Evolutionary conservation across 1,139 yeast species (phyloP).

Genomic region (Kodamaea arcana): DNA sequence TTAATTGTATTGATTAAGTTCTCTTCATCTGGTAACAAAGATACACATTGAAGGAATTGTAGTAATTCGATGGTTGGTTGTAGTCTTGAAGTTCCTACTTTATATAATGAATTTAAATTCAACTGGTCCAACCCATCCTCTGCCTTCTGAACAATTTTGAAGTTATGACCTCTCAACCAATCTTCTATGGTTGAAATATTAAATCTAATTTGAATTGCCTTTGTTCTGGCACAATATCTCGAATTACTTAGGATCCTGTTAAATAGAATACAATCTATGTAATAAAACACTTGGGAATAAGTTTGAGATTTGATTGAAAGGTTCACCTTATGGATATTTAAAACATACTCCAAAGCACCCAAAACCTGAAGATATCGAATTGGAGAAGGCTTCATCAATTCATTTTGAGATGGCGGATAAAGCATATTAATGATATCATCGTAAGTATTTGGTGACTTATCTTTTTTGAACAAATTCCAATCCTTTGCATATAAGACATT

Average conservation of each 20-base stretch:
- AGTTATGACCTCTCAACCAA: conserved; percentile 83
- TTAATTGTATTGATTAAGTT: conserved; percentile 54
- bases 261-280: conserved; percentile 70
- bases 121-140: conserved; percentile 21
- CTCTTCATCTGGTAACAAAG: conserved; percentile 54
- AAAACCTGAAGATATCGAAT: conserved; percentile 77
- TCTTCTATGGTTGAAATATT: conserved; percentile 86
- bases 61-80: conserved; percentile 74
- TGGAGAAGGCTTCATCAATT: conserved; percentile 79
- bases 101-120: conserved; percentile 43
- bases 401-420: conserved; percentile 65
- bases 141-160: conserved; percentile 43
- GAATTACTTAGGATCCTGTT: conserved; percentile 66
- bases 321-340: conserved; percentile 78
- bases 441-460: conserved; percentile 44
- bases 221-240: conserved; percentile 68
- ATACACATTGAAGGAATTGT: conserved; percentile 88
- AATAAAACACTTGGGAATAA: conserved; percentile 72
- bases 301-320: conserved; percentile 73
- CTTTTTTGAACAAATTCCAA: conserved; percentile 65
- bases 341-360: conserved; percentile 82
- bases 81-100: conserved; percentile 62
- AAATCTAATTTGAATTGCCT: conserved; percentile 85
- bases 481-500: conserved; percentile 62
- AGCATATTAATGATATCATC: conserved; percentile 68